Conservation (phyloP, 2,329 filamentous ascomycete species). For the Leptosphaerulina australis region DNA sequence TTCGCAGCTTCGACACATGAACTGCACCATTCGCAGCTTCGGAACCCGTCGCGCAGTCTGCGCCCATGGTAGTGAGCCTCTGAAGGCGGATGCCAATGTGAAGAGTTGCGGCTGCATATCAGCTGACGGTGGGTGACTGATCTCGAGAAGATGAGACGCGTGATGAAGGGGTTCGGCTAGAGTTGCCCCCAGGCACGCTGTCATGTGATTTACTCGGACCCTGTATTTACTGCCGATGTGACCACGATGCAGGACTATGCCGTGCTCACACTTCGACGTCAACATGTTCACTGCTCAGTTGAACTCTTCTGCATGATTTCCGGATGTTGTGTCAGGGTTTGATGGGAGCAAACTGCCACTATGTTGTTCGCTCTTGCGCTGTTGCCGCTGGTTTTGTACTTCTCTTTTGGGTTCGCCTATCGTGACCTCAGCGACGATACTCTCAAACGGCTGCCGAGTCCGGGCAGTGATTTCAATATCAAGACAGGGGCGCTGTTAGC, state of each 20-base stretch:
- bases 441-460: constrained; percentile 71
- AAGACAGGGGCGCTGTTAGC: constrained; percentile 76
- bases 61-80: constrained; percentile 22
- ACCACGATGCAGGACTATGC: constrained; percentile 29
- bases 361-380: constrained; percentile 31
- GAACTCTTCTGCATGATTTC: constrained; percentile 9
- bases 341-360: constrained; percentile 22
- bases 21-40: constrained; percentile 21
- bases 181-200: constrained; percentile 19
- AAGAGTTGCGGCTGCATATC: constrained; percentile 38
- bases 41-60: background rate
- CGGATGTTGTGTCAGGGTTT: constrained; percentile 1
- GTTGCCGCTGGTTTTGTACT: constrained; percentile 30
- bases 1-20: constrained; percentile 36
- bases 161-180: constrained; percentile 29
- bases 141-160: constrained; percentile 5
- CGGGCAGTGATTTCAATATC: constrained; percentile 79
- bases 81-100: constrained; percentile 27
- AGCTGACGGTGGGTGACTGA: constrained; percentile 17
- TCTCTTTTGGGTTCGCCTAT: constrained; percentile 56
- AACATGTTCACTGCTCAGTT: constrained; percentile 19
- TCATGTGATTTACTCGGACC: constrained; percentile 10
- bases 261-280: background rate
- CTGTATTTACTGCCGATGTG: constrained; percentile 17
- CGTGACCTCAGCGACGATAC: constrained; percentile 73